phyloP scores from a whole-genome alignment of 345 rosid genomes.

The Durio zibethinus region DNA sequence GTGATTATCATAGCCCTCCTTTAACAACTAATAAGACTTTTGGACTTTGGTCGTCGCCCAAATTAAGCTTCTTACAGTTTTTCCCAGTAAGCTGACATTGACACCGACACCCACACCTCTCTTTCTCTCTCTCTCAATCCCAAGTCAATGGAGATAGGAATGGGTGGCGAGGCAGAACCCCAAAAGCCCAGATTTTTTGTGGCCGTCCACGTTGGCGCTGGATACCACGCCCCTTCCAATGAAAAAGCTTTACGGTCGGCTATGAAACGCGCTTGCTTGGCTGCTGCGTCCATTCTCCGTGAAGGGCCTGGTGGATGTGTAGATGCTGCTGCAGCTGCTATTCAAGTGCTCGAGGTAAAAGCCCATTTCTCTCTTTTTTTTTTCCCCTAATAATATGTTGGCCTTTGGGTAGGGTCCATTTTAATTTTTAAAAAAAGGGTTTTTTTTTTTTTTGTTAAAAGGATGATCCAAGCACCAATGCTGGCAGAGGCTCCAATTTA shows the following conservation, averaged over 20 bases:
- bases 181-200: conserved; percentile 68
- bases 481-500: conserved; percentile 94
- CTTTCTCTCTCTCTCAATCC: not conserved
- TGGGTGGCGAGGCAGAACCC: conserved; percentile 39
- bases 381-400: not conserved
- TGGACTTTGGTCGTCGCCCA: not conserved
- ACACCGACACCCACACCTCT: not conserved
- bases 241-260: conserved; percentile 79
- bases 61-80: not conserved
- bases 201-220: conserved; percentile 96
- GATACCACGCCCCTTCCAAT: conserved; percentile 63
- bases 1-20: not conserved
- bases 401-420: not conserved
- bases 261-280: conserved; percentile 89
- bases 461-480: conserved; percentile 91
- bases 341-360: conserved; percentile 83
- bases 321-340: conserved; percentile 85
- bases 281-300: conserved; percentile 75
- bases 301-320: conserved; percentile 64
- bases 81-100: not conserved
- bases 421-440: not conserved
- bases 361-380: not conserved
- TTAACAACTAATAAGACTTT: not conserved
- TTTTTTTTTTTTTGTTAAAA: conserved; percentile 11
- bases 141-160: conserved; percentile 1